phyloP scores from a whole-genome alignment of 495 filamentous ascomycete genomes.

The Neurospora sublineolata region DNA sequence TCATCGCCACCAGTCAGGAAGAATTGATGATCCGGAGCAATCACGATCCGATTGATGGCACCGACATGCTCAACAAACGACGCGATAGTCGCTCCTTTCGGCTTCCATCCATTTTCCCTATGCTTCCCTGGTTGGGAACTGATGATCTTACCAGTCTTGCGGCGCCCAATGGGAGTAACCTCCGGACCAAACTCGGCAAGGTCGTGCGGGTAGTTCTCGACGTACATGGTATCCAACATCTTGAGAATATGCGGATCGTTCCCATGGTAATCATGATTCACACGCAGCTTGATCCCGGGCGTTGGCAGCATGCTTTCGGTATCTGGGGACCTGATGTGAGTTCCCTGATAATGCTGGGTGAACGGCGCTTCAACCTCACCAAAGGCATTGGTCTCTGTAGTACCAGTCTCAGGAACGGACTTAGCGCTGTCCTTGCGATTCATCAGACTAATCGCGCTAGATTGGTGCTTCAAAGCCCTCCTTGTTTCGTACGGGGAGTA shows the following conservation, averaged over 20 bases:
- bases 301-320: slow-evolving; percentile 22
- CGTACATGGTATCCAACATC: slow-evolving; percentile 77
- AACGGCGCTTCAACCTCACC: slow-evolving; percentile 72
- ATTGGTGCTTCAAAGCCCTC: slow-evolving; percentile 43
- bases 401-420: slow-evolving; percentile 72
- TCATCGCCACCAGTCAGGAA: slow-evolving; percentile 93
- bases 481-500: slow-evolving; percentile 31
- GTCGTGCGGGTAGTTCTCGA: slow-evolving; percentile 83
- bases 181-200: slow-evolving; percentile 67
- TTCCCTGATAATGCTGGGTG: slow-evolving; percentile 21
- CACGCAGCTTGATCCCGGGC: slow-evolving; percentile 21
- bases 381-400: slow-evolving; percentile 66
- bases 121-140: slow-evolving; percentile 27
- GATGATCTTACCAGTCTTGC: slow-evolving; percentile 45
- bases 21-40: slow-evolving; percentile 86
- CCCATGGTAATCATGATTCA: slow-evolving; percentile 67
- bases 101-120: slow-evolving; percentile 58
- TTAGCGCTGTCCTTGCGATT: slow-evolving; percentile 69
- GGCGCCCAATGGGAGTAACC: slow-evolving; percentile 58
- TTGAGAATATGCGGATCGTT: slow-evolving; percentile 79
- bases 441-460: slow-evolving; percentile 75
- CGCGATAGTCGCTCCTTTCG: slow-evolving; percentile 71
- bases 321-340: slow-evolving; percentile 7
- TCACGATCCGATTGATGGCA: slow-evolving; percentile 68
- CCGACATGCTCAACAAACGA: slow-evolving; percentile 80